phyloP scores from a whole-genome alignment of 192 early-diverging fungal species.

The Coemansia sp. region DNA sequence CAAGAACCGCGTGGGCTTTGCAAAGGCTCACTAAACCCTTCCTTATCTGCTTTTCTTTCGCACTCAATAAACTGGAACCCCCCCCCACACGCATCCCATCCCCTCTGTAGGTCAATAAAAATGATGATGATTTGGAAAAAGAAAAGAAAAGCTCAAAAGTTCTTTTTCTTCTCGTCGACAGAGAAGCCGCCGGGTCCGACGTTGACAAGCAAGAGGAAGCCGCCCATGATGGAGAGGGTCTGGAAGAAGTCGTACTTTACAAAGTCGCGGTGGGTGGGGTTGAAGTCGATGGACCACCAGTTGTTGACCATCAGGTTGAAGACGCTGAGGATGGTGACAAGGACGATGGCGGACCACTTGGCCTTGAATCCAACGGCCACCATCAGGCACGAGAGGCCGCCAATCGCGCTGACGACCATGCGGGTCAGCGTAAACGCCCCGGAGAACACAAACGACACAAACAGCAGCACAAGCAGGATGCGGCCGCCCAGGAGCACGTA shows the following conservation, averaged over 20 bases:
- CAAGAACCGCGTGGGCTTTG: conserved; percentile 61
- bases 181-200: conserved; percentile 91
- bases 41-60: conserved; percentile 1
- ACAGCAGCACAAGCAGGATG: conserved; percentile 89
- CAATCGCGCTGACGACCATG: conserved; percentile 70
- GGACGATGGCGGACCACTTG: conserved; percentile 92
- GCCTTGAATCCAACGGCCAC: conserved; percentile 98
- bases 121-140: neutral
- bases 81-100: too few relatives aligned
- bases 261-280: conserved; percentile 84
- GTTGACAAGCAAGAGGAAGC: conserved; percentile 90
- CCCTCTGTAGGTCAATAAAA: too few relatives aligned
- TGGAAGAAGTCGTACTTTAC: conserved; percentile 99
- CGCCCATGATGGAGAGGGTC: conserved; percentile 93
- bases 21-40: conserved; percentile 38
- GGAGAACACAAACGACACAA: conserved; percentile 85
- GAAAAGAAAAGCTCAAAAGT: conserved; percentile 44
- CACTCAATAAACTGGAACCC: neutral
- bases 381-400: conserved; percentile 86
- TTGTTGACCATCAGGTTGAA: conserved; percentile 95
- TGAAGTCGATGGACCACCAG: conserved; percentile 89
- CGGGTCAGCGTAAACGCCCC: conserved; percentile 80
- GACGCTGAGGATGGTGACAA: conserved; percentile 86
- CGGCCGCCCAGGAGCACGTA: conserved; percentile 94
- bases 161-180: conserved; percentile 97